Base-by-base conservation (phyloP, 352 stramenopile species). In the Phytophthora macrochlamydospora region DNA sequence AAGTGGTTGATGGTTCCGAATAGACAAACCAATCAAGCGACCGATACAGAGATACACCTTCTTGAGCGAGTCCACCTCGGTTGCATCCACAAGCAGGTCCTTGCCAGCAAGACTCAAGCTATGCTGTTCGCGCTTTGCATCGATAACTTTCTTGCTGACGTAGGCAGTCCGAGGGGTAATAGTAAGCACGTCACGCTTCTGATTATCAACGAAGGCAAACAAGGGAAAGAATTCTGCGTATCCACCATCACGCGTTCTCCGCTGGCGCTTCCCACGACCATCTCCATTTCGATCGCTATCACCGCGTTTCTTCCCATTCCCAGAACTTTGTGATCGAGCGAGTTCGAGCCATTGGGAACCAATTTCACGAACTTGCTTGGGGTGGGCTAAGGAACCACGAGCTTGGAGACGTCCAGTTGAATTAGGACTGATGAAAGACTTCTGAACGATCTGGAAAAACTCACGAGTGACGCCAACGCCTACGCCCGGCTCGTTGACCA, bases 381-480 rank as follows among this genome's bases (percentile, higher is more conserved):
- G 65, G 14, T 56, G 45, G 2, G 11, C 38, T 8, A 9, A 32
- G 40, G 35, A 52, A 42, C 9, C 30, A 7, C 45, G 55, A 9
- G 18, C 29, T 45, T 70, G 66, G 11, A 37, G 45, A 42, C n/a
- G 56, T 46, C 32, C 50, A 31, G 50, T 54, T 48, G 56, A 75
- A 3, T 32, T 58, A 28, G 78, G 62, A 11, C 59, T 77, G 62
- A 90, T 89, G 57, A 92, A 90, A 37, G 65, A 86, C 28, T 63
- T 71, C 46, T 92, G 77, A 4, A 92, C 70, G 42, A 90, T 83
- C 72, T 90, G 81, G 62, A 92, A 92, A 58, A 92, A 90, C 62
- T 92, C 83, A 14, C 83, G 79, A 1, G 80, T 79, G 8, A 92
- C 81, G 12, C 83, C 83, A 37, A 85, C 61, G 30, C 83, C 83